Conservation (phyloP, 2,329 filamentous ascomycete genomes). For the Ophiostoma populinum region DNA sequence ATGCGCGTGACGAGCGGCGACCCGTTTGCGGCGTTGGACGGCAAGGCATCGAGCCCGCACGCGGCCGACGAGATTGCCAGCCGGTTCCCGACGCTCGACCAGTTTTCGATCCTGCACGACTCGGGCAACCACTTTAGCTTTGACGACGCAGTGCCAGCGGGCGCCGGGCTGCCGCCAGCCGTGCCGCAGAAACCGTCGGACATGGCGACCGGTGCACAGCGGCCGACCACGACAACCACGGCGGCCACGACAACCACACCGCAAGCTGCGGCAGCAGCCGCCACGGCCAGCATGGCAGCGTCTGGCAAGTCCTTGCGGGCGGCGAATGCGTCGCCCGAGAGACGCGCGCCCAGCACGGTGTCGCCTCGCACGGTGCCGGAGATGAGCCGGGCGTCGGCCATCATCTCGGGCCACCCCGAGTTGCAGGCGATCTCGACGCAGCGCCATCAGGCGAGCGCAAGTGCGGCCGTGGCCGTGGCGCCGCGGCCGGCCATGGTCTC, state of each 20-base stretch:
- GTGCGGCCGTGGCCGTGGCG: constrained; percentile 8
- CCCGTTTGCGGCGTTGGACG: constrained; percentile 81
- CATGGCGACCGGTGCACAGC: too few species aligned
- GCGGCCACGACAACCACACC: constrained; percentile 11
- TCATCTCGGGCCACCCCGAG: constrained; percentile 45
- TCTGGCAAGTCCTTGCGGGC: constrained; percentile 2
- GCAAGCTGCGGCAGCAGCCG: constrained; percentile 7
- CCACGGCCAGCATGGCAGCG: constrained; percentile 2
- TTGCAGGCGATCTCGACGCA: constrained; percentile 38
- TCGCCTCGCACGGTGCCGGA: constrained; percentile 26
- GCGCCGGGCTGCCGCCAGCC: not conserved
- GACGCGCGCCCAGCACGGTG: constrained; percentile 16
- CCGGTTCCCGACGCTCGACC: constrained; percentile 78
- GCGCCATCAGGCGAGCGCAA: constrained; percentile 6
- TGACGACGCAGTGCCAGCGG: constrained; percentile 32
- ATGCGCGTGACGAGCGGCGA: constrained; percentile 54
- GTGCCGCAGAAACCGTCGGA: too few species aligned
- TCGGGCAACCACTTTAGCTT: constrained; percentile 74
- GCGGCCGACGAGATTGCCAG: constrained; percentile 65
- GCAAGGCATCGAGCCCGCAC: constrained; percentile 29
- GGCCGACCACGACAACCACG: too few species aligned
- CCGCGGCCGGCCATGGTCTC: constrained; percentile 28
- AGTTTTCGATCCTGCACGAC: constrained; percentile 82
- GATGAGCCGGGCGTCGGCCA: constrained; percentile 44
- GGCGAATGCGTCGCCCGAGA: constrained; percentile 9